A percentile compares a stretch with the other conserved stretches of the same genome.
These are phyloP conservation scores for Chenopodium formosanum DNA, from an alignment of 148 eudicot genomes.

Conservation along the genomic window DNA sequence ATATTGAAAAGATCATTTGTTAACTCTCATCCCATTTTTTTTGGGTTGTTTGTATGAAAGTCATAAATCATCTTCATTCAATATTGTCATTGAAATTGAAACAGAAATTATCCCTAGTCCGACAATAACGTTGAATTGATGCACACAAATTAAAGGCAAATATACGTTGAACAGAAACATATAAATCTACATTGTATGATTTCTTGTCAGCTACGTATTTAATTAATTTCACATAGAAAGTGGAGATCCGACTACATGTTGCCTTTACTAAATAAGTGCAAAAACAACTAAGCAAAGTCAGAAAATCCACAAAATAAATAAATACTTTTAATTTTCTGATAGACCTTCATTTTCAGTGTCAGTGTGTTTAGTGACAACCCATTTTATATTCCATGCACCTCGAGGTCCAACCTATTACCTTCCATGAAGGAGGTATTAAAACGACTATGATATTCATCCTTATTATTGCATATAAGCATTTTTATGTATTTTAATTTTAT, in stretches of 20 bases:
- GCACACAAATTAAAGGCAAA: neutral
- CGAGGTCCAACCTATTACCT: constrained; percentile 1
- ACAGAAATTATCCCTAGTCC: neutral
- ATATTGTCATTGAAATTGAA: neutral
- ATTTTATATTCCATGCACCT: constrained; percentile 12
- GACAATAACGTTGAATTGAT: neutral
- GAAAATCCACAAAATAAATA: neutral
- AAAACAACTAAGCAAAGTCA: constrained; percentile 25
- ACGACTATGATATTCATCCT: no score
- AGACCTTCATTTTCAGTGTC: constrained; percentile 23
- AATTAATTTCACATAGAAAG: neutral
- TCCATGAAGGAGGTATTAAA: constrained; percentile 8
- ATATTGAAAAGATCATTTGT: neutral
- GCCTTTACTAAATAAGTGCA: constrained; percentile 23
- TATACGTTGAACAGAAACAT: neutral
- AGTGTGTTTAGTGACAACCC: constrained; percentile 10
- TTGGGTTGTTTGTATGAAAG: neutral
- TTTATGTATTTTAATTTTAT: no score
- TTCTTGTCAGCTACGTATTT: neutral
- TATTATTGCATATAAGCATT: no score
- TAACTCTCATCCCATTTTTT: neutral
- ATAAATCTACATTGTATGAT: neutral
- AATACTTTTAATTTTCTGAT: constrained; percentile 1
- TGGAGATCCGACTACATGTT: constrained; percentile 6
- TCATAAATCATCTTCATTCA: neutral